These are phyloP conservation scores for Cucurbitaria berberidis DNA, from an alignment of 2,329 filamentous ascomycete species.

Conservation along the genomic window DNA sequence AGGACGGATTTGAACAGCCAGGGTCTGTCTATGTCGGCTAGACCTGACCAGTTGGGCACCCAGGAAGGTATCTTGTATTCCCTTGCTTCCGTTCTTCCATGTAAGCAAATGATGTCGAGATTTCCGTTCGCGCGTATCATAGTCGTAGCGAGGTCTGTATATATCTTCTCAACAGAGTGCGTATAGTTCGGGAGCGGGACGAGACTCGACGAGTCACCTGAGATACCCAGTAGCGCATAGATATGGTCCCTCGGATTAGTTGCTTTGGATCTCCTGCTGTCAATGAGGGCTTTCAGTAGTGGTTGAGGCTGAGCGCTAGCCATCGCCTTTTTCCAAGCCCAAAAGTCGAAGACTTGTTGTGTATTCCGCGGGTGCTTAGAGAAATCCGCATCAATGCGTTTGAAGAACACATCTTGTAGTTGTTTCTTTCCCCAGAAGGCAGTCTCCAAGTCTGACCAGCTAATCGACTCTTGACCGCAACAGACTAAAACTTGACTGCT, in stretches of 20 bases:
- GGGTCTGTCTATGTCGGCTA: not conserved
- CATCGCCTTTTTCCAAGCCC: not conserved
- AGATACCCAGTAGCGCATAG: not conserved
- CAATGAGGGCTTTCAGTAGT: not conserved
- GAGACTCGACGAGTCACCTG: not conserved
- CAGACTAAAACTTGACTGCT: not conserved
- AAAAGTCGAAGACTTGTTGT: conserved; percentile 7
- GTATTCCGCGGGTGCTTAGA: not conserved
- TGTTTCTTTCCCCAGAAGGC: not conserved
- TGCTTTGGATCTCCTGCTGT: not conserved
- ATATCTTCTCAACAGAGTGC: not conserved
- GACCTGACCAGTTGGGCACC: not conserved
- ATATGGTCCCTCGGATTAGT: not conserved
- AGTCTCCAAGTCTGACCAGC: not conserved
- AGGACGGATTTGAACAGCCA: not conserved
- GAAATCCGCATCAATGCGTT: not conserved
- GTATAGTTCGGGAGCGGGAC: not conserved
- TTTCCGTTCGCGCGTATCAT: not conserved
- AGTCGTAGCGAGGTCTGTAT: not conserved
- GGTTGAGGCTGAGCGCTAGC: not conserved
- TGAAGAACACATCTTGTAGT: not conserved
- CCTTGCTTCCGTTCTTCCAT: not conserved
- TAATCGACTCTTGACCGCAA: not conserved
- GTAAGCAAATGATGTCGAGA: not conserved
- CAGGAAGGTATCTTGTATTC: not conserved